phyloP scores from a whole-genome alignment of 768 basidiomycete species.

The Lyophyllum decastes region DNA sequence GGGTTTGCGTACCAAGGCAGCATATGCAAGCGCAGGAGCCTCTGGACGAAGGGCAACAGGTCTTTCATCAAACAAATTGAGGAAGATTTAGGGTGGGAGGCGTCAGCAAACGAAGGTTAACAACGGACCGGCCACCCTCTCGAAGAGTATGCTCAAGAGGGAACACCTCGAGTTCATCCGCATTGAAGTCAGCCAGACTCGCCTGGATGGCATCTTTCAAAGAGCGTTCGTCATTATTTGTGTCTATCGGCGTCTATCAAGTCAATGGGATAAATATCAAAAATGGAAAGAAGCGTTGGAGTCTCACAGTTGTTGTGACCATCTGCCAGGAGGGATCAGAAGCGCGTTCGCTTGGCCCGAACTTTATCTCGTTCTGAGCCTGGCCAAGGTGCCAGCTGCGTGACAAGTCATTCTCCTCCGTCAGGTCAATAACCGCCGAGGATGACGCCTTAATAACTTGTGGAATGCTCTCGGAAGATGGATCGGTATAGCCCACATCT shows the following conservation, averaged over 20 bases:
- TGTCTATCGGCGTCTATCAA: conserved; percentile 31
- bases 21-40: conserved; percentile 50
- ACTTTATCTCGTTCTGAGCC: conserved; percentile 40
- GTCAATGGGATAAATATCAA: conserved; percentile 3
- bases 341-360: conserved; percentile 62
- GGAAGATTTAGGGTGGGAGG: not conserved
- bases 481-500: conserved; percentile 18
- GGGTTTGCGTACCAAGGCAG: conserved; percentile 49
- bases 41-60: conserved; percentile 72
- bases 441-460: conserved; percentile 18
- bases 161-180: conserved; percentile 51
- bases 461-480: conserved; percentile 9
- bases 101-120: not conserved
- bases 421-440: conserved; percentile 58
- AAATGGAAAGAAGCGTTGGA: not conserved
- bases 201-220: conserved; percentile 74
- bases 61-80: conserved; percentile 40
- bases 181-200: conserved; percentile 57
- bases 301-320: conserved; percentile 65
- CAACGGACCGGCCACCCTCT: conserved; percentile 53
- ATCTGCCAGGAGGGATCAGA: conserved; percentile 71
- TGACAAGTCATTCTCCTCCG: conserved; percentile 53
- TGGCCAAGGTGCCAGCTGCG: conserved; percentile 58
- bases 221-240: conserved; percentile 58
- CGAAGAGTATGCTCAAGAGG: conserved; percentile 55